Conservation (phyloP, 2,329 filamentous ascomycete species). For the Balansia obtecta region DNA sequence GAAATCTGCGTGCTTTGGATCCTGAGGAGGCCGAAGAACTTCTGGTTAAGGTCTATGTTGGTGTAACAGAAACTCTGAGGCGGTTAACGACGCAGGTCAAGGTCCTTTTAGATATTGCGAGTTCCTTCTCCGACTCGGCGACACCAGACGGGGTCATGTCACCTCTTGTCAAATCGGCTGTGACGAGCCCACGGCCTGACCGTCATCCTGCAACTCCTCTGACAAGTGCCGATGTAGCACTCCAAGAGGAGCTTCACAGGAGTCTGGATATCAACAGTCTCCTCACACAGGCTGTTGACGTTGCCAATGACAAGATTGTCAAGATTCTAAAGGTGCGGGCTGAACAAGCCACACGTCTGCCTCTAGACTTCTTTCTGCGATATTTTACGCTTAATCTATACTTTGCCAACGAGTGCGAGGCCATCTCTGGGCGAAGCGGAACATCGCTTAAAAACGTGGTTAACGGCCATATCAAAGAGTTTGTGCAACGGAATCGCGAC, state of each 20-base stretch:
- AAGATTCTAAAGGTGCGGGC: slow-evolving; percentile 67
- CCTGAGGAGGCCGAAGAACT: slow-evolving; percentile 75
- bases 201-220: slow-evolving; percentile 13
- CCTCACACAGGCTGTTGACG: slow-evolving; percentile 67
- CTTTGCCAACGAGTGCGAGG: slow-evolving; percentile 79
- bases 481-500: slow-evolving; percentile 60
- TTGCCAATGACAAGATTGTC: slow-evolving; percentile 63
- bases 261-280: slow-evolving; percentile 67
- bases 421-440: slow-evolving; percentile 67
- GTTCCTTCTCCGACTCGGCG: slow-evolving; percentile 43
- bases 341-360: slow-evolving; percentile 57
- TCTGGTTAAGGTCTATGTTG: slow-evolving; percentile 70
- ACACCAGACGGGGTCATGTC: slow-evolving; percentile 30
- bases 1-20: slow-evolving; percentile 76
- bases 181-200: slow-evolving; percentile 36
- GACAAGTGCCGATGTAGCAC: slow-evolving; percentile 25
- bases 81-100: slow-evolving; percentile 86
- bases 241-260: slow-evolving; percentile 66
- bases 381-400: slow-evolving; percentile 75
- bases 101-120: slow-evolving; percentile 86
- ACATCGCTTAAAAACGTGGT: slow-evolving; percentile 66
- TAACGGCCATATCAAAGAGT: slow-evolving; percentile 71
- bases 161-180: slow-evolving; percentile 36
- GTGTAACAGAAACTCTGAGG: slow-evolving; percentile 75
- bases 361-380: slow-evolving; percentile 59